A percentile compares a stretch with the other conserved stretches of the same genome.
Conservation (phyloP, 352 stramenopile species). For the Elongisporangium anandrum region DNA sequence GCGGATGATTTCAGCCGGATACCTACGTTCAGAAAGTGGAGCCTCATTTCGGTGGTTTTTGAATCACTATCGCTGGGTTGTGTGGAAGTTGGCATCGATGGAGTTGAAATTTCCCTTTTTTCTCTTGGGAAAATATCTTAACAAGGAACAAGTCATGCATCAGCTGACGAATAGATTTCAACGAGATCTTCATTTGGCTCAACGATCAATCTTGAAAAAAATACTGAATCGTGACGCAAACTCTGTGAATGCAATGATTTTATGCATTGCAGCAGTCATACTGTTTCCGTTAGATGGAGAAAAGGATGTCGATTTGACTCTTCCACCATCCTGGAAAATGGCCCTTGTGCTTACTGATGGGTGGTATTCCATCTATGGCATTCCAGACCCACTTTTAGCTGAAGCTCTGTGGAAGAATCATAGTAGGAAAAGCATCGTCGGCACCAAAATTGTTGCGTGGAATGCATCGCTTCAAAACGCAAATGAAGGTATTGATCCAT, state of each 20-base stretch:
- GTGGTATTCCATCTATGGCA: constrained; percentile 63
- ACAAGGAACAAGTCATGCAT: constrained; percentile 48
- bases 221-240: constrained; percentile 64
- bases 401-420: constrained; percentile 46
- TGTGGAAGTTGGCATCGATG: constrained; percentile 65
- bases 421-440: constrained; percentile 28
- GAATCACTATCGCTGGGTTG: constrained; percentile 73
- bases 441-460: constrained; percentile 64
- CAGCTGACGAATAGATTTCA: constrained; percentile 49
- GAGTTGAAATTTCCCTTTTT: constrained; percentile 44
- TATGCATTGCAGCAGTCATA: constrained; percentile 54
- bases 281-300: constrained; percentile 26
- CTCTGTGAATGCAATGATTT: constrained; percentile 55
- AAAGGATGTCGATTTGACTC: constrained; percentile 24
- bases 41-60: constrained; percentile 55
- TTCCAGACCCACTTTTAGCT: constrained; percentile 39
- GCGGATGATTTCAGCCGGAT: constrained; percentile 21
- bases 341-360: constrained; percentile 66
- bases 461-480: constrained; percentile 62
- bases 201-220: constrained; percentile 63
- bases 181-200: constrained; percentile 41
- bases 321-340: constrained; percentile 51
- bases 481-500: constrained; percentile 56
- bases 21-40: constrained; percentile 21
- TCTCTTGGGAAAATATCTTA: constrained; percentile 52